phyloP scores from a whole-genome alignment of 805 yeast genomes.

The Phaffomyces opuntiae region DNA sequence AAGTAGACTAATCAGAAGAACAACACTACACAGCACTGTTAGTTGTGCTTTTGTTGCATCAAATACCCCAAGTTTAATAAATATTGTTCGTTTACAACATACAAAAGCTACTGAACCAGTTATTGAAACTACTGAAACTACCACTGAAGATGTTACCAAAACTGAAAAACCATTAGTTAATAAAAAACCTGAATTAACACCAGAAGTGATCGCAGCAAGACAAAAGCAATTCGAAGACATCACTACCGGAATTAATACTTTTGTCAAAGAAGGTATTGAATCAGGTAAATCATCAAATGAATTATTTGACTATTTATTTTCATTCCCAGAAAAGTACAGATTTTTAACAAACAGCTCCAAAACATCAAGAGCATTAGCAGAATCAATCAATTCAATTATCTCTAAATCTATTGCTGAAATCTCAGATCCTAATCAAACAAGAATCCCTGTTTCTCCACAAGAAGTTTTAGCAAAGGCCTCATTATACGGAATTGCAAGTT shows the following conservation, averaged over 20 bases:
- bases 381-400: constrained; percentile 6
- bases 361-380: not conserved
- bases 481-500: constrained; percentile 12
- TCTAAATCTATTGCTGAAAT: constrained; percentile 13
- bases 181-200: not conserved
- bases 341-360: constrained; percentile 1
- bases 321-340: not conserved
- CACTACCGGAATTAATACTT: not conserved
- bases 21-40: not conserved
- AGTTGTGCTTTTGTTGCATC: not conserved
- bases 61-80: not conserved
- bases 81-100: not conserved
- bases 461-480: constrained; percentile 15
- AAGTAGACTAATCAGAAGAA: not conserved
- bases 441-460: constrained; percentile 16
- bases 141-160: not conserved
- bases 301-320: constrained; percentile 4
- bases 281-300: constrained; percentile 5
- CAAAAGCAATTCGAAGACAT: not conserved
- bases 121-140: not conserved
- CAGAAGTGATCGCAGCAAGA: not conserved
- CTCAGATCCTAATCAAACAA: constrained; percentile 7
- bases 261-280: not conserved
- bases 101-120: not conserved
- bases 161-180: not conserved